These are phyloP conservation scores for Stentor coeruleus DNA, from an alignment of 73 alveolate species.

Conservation along the genomic window DNA sequence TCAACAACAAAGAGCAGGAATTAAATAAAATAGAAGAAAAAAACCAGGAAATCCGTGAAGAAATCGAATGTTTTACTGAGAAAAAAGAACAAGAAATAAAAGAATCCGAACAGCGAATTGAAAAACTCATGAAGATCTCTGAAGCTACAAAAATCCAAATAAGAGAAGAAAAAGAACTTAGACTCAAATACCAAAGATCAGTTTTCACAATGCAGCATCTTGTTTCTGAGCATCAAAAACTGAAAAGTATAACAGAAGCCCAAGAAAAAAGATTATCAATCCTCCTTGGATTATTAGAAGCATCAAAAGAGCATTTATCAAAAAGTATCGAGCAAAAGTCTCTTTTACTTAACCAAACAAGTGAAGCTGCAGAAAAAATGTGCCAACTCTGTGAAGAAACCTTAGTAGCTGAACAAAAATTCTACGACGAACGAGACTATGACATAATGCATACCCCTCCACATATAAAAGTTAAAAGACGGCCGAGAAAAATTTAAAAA, in stretches of 20 bases:
- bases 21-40: background rate
- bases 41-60: constrained; percentile 17
- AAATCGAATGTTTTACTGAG: background rate
- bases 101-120: constrained; percentile 16
- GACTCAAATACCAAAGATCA: constrained; percentile 8
- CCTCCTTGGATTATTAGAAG: constrained; percentile 13
- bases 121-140: constrained; percentile 10
- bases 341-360: background rate
- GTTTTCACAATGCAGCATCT: background rate
- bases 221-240: background rate
- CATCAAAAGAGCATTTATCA: constrained; percentile 18
- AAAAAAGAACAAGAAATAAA: background rate
- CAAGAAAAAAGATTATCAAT: constrained; percentile 2
- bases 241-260: background rate
- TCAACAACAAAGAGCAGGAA: background rate
- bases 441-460: constrained; percentile 27
- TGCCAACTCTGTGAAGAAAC: constrained; percentile 19
- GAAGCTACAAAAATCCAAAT: background rate
- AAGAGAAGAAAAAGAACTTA: constrained; percentile 22
- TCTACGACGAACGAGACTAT: constrained; percentile 13
- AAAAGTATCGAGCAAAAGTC: constrained; percentile 11
- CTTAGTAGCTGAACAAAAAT: constrained; percentile 5
- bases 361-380: constrained; percentile 25
- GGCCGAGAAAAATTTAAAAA: constrained; percentile 12
- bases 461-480: constrained; percentile 9